Evolutionary conservation across 257 asterid species (phyloP).

Genomic region (Galeopsis tetrahit): DNA sequence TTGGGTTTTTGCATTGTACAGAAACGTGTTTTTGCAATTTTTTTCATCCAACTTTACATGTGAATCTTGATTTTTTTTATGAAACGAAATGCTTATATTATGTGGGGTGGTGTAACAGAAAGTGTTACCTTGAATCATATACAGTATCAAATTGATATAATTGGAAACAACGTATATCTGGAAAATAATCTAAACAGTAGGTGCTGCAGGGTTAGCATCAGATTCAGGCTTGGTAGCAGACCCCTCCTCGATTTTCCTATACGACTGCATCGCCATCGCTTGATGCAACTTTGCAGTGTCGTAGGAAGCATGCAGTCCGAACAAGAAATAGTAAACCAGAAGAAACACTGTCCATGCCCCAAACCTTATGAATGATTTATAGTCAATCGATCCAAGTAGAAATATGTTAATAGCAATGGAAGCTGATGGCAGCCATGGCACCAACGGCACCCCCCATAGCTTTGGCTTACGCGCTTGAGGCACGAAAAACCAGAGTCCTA

Average conservation of each 20-base stretch:
- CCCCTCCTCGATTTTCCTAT: conserved; percentile 44
- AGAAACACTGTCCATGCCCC: conserved; percentile 43
- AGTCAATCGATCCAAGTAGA: conserved; percentile 56
- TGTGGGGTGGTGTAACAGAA: too few relatives aligned
- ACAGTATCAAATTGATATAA: not conserved
- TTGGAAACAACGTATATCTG: not conserved
- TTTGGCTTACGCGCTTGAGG: conserved; percentile 53
- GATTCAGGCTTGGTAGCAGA: not conserved
- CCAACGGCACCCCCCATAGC: conserved; percentile 71
- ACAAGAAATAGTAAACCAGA: conserved; percentile 46
- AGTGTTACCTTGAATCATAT: not conserved
- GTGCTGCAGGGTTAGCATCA: not conserved
- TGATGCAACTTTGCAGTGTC: conserved; percentile 51
- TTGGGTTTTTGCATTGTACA: not conserved
- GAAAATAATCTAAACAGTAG: not conserved
- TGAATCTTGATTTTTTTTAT: not conserved
- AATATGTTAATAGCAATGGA: conserved; percentile 56
- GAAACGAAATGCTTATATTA: not conserved
- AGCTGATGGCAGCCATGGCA: conserved; percentile 66
- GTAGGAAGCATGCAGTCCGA: conserved; percentile 63
- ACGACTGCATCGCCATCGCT: not conserved
- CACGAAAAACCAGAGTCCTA: conserved; percentile 42
- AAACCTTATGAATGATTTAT: conserved; percentile 50
- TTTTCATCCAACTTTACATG: not conserved
- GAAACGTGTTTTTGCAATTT: not conserved